Percentiles rank a stretch among this genome's conserved stretches.
Conservation (phyloP, 2,329 filamentous ascomycete genomes). For the Stagonosporopsis cucurbitacearum region DNA sequence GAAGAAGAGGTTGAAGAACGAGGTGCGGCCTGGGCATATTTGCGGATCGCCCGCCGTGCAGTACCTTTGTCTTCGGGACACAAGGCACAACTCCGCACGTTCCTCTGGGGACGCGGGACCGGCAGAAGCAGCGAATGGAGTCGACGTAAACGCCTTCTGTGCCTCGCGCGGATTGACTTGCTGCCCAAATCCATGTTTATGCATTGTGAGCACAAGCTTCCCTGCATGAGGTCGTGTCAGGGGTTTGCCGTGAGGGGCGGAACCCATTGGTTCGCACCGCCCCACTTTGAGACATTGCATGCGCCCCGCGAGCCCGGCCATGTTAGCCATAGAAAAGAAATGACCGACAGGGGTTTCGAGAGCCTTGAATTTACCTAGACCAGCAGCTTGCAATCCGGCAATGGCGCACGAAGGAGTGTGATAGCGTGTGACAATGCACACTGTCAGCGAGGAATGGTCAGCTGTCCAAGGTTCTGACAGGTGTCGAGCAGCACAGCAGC, state of each 20-base stretch:
- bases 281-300: conserved; percentile 21
- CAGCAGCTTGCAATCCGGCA: conserved; percentile 18
- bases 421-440: conserved; percentile 28
- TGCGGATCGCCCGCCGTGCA: conserved; percentile 43
- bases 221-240: conserved; percentile 37
- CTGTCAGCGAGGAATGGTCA: conserved; percentile 8
- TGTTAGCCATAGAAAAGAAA: conserved; percentile 34
- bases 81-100: conserved; percentile 39
- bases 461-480: conserved; percentile 2
- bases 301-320: conserved; percentile 30
- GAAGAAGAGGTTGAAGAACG: conserved; percentile 30
- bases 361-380: conserved; percentile 9
- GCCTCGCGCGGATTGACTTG: conserved; percentile 41
- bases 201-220: conserved; percentile 42
- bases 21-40: conserved; percentile 39
- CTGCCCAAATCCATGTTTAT: conserved; percentile 38
- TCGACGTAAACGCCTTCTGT: conserved; percentile 31
- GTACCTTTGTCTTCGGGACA: conserved; percentile 30
- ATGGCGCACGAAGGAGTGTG: conserved; percentile 26
- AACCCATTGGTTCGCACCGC: conserved; percentile 21
- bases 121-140: conserved; percentile 35
- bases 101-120: conserved; percentile 39
- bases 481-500: conserved; percentile 19
- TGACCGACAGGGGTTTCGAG: conserved; percentile 30
- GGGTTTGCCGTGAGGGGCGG: conserved; percentile 16